Base-by-base conservation (phyloP, 2,329 filamentous ascomycete species). In the Ophiostoma novo-ulmi region DNA sequence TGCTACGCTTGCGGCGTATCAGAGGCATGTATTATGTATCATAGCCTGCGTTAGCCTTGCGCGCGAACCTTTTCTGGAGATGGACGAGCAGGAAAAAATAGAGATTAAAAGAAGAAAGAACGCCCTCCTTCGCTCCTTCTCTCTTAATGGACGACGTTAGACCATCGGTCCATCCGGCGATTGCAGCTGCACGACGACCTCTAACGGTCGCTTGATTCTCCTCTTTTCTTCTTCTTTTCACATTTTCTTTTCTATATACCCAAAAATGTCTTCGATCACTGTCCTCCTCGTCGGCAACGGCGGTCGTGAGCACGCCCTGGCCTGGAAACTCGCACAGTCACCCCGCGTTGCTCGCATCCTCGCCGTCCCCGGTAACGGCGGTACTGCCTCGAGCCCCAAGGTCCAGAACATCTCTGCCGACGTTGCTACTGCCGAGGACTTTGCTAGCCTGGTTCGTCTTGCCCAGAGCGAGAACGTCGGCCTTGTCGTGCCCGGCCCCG, bases 301-400 rank as follows among this genome's bases (percentile, higher is more conserved):
- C 75, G 95, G 94, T 76, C 89, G 95, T 76, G 95, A 99, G 82
- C 93, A 98, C 81, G 92, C 94, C 66, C 86, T 97, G 73, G 93
- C 94, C 61, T 98, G 94, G 94, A 97, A 96, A 82, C 84, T 98
- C 73, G 88, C 89, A 77, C 91, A 97, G 79, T 97, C 93, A 20
- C 84, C 89, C 61, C 85, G 85, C 65, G 92, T 97, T 73, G 88
- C 92, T 76, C 85, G 88, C 75, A 94, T 98, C 78, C 83, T 86
- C 75, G 86, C 82, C 63, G 86, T 88, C 64, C 88, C 88, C 17
- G 94, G 94, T 73, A 98, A 98, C 80, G 94, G 94, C 75, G 95
- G 95, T 72, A 97, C 93, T 38, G 89, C 87, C 70, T 82, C 79
- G 67, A 88, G 88, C 72, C 80, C 87, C 76, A 94, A 94, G 80